Conservation (phyloP, 2,329 filamentous ascomycete genomes). For the Beauveria varroae region DNA sequence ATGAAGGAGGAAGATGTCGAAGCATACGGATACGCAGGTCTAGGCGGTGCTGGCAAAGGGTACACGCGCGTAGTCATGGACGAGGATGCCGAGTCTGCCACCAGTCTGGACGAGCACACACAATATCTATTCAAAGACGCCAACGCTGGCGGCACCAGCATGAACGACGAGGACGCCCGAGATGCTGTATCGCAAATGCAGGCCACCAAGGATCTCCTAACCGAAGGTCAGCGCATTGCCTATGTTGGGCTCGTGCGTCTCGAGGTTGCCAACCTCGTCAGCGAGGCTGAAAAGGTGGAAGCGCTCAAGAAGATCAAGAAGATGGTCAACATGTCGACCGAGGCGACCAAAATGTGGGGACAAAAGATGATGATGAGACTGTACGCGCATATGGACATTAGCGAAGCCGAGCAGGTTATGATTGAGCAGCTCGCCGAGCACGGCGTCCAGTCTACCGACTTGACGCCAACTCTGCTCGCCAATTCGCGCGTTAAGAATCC, state of each 20-base stretch:
- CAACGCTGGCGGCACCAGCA: slow-evolving; percentile 49
- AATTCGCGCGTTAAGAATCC: slow-evolving; percentile 93
- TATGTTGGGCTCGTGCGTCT: slow-evolving; percentile 88
- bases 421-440: slow-evolving; percentile 94
- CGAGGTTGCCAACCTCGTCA: slow-evolving; percentile 70
- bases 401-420: slow-evolving; percentile 87
- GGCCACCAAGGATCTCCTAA: slow-evolving; percentile 89
- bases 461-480: slow-evolving; percentile 80
- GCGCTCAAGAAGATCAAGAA: slow-evolving; percentile 64
- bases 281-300: slow-evolving; percentile 56
- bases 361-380: slow-evolving; percentile 97
- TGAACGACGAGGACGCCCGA: slow-evolving; percentile 72
- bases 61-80: slow-evolving; percentile 95
- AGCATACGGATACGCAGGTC: slow-evolving; percentile 60
- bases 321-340: slow-evolving; percentile 58
- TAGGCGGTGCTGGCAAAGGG: slow-evolving; percentile 87
- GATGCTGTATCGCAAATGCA: slow-evolving; percentile 88
- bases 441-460: slow-evolving; percentile 75
- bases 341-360: slow-evolving; percentile 88
- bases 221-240: slow-evolving; percentile 89
- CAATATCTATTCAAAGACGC: slow-evolving; percentile 85
- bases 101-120: slow-evolving; percentile 95
- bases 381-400: slow-evolving; percentile 96
- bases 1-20: slow-evolving; percentile 65
- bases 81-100: slow-evolving; percentile 87